Evolutionary conservation across 768 basidiomycete species (phyloP), one percentile per base, ranked within the genome.

Genomic region (Suillus decipiens): DNA sequence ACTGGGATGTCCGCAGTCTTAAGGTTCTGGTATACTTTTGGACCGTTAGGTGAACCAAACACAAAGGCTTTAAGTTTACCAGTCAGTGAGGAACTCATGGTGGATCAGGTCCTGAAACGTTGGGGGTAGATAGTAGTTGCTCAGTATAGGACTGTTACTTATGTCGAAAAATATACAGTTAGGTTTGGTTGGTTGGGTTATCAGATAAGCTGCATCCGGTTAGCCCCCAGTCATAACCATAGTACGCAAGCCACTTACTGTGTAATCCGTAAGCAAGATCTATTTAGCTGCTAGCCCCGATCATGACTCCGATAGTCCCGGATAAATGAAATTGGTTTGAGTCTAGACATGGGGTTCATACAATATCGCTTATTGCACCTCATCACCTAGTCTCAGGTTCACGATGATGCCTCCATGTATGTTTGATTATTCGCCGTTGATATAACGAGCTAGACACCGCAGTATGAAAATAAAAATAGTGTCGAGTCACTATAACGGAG

Each of bases 1-100:
- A 92, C 80, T 8, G 93, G 92, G 34, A 95, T 81, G 39, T 79
- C 74, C 3, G 81, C 83, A 9, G 81, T 80, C 60, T 81, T 78
- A 60, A 96, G 83, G 54, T 84, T 78, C 9, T 80, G 75, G 39
- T 79, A 78, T 19, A 86, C 75, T 41, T 76, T 71, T 63, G 81
- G 77, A 53, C 76, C 66, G 56, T 78, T 77, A 61, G 77, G 48
- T 24, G 64, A 41, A 12, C 56, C 59, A 2, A 48, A 48, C 28
- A 76, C 10, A 50, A 73, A 54, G 1, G 67, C 19, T 56, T 68
- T 73, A 37, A 74, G 67, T 57, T 66, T 75, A 66, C 68, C 64
- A 1, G 56, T 3, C 9, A 74, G 66, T 1, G 66, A 64, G n/a
- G 66, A 64, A 15, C 66, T 66, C 73, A 74, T 74, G 64, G 60